These are phyloP conservation scores for Aspergillus jensenii DNA, from an alignment of 2,329 filamentous ascomycete genomes.

Conservation along the genomic window DNA sequence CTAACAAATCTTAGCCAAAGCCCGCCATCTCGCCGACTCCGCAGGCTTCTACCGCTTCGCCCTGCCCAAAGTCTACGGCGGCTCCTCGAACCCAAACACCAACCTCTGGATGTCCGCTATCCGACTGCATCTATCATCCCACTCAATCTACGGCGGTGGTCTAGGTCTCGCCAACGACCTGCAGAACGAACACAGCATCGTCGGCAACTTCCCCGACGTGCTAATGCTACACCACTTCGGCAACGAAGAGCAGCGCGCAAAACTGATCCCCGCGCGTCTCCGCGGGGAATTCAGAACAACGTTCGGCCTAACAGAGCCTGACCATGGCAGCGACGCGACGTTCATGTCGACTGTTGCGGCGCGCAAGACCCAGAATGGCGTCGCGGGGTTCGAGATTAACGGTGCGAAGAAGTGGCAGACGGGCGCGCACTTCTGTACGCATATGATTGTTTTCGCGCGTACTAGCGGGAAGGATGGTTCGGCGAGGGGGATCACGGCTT, in stretches of 20 bases:
- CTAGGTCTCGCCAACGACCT: constrained; percentile 63
- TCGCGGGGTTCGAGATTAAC: constrained; percentile 48
- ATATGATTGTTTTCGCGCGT: constrained; percentile 62
- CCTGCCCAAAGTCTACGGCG: constrained; percentile 57
- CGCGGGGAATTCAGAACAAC: constrained; percentile 56
- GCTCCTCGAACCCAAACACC: constrained; percentile 40
- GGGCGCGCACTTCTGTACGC: constrained; percentile 61
- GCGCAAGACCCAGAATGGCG: constrained; percentile 31
- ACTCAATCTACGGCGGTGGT: constrained; percentile 43
- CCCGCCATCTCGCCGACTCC: constrained; percentile 53
- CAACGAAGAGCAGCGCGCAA: constrained; percentile 52
- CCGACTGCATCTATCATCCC: constrained; percentile 58
- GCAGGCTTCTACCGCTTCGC: constrained; percentile 63
- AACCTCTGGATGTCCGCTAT: constrained; percentile 67
- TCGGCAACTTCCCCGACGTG: constrained; percentile 63
- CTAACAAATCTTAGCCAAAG: constrained; percentile 31
- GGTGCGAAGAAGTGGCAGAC: constrained; percentile 67
- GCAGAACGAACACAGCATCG: constrained; percentile 63
- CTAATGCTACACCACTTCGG: constrained; percentile 64
- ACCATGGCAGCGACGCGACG: constrained; percentile 63
- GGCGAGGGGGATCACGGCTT: constrained; percentile 60
- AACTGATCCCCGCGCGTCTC: constrained; percentile 55
- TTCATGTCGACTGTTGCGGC: constrained; percentile 59
- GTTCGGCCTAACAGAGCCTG: constrained; percentile 63
- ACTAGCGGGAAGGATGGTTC: constrained; percentile 56